Evolutionary conservation across 345 rosid species (phyloP).

Genomic region (Boechera divaricarpa): DNA sequence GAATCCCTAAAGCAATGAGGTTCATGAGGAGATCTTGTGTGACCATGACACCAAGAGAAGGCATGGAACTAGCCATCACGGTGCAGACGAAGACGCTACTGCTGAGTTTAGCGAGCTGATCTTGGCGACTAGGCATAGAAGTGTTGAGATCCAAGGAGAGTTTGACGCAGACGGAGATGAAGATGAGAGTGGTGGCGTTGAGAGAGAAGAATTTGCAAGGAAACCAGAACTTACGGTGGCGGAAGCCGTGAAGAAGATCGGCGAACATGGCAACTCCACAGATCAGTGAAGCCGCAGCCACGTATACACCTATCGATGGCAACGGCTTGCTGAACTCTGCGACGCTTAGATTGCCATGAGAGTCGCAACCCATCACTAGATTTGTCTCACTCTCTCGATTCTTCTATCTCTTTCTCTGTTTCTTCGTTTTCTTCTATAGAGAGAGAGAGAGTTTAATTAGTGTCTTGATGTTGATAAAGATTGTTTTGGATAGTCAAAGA

Average conservation of each 20-base stretch:
- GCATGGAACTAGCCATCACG: slow-evolving; percentile 81
- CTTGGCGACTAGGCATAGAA: slow-evolving; percentile 77
- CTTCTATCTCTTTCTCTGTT: not conserved
- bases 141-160: slow-evolving; percentile 88
- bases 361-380: slow-evolving; percentile 59
- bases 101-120: slow-evolving; percentile 91
- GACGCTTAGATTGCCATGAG: slow-evolving; percentile 65
- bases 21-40: slow-evolving; percentile 60
- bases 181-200: slow-evolving; percentile 75
- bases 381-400: slow-evolving; percentile 16
- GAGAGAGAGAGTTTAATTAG: not conserved
- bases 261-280: slow-evolving; percentile 73
- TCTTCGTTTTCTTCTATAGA: slow-evolving; percentile 3
- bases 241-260: slow-evolving; percentile 65
- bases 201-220: slow-evolving; percentile 72
- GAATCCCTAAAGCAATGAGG: slow-evolving; percentile 68
- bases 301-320: slow-evolving; percentile 85
- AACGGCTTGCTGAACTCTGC: slow-evolving; percentile 66
- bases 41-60: slow-evolving; percentile 81
- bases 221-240: slow-evolving; percentile 70
- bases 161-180: slow-evolving; percentile 70
- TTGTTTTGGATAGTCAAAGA: slow-evolving; percentile 3
- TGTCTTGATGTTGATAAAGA: not conserved
- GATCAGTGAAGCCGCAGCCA: slow-evolving; percentile 74
- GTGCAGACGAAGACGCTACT: slow-evolving; percentile 74